phyloP scores from a whole-genome alignment of 2,329 filamentous ascomycete species.

The Claviceps digitariae region DNA sequence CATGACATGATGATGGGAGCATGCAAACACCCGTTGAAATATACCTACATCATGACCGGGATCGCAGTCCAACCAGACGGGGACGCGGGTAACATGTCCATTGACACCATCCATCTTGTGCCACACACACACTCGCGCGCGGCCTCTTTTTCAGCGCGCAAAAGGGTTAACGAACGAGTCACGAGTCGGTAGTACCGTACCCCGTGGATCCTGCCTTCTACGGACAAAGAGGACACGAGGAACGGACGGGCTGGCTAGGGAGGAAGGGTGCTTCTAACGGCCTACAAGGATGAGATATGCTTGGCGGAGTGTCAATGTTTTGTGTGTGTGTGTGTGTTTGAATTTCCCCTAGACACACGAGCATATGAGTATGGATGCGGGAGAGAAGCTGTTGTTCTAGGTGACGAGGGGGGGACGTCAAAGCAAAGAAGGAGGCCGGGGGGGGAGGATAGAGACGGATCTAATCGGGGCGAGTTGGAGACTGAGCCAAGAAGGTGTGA shows the following conservation, averaged over 20 bases:
- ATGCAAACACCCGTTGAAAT: background rate
- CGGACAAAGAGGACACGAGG: background rate
- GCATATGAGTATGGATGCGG: too few relatives aligned
- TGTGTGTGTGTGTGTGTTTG: background rate
- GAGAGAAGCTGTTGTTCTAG: background rate
- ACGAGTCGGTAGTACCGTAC: background rate
- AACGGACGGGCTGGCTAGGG: too few relatives aligned
- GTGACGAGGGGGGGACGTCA: background rate
- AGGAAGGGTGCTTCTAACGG: too few relatives aligned
- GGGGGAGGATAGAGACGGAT: background rate
- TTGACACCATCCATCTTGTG: conserved; percentile 12
- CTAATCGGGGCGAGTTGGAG: background rate
- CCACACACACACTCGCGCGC: too few relatives aligned
- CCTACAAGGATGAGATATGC: background rate
- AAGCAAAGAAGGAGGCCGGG: background rate
- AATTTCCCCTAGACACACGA: too few relatives aligned
- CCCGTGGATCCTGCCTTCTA: background rate
- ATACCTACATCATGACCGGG: conserved; percentile 52
- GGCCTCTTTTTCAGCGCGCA: background rate
- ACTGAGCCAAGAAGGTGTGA: background rate
- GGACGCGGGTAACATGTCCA: conserved; percentile 20
- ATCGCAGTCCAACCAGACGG: conserved; percentile 49
- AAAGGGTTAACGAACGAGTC: too few relatives aligned
- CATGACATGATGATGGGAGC: background rate
- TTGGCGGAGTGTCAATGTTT: background rate